These are phyloP conservation scores for Cyberlindnera maritima DNA, from an alignment of 805 yeast genomes.

Conservation along the genomic window DNA sequence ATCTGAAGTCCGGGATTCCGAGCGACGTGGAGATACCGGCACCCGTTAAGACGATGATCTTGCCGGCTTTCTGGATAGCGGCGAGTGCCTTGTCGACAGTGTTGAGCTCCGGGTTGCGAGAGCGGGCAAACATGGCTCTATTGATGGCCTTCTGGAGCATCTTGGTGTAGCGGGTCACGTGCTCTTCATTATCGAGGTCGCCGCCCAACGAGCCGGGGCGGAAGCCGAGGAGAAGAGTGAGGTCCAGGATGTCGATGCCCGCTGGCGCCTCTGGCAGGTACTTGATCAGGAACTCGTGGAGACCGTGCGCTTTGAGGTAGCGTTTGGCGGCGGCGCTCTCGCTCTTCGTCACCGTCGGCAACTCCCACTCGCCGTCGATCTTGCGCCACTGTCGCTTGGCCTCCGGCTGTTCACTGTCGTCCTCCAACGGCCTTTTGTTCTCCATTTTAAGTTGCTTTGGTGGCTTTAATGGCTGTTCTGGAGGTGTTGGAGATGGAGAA, in stretches of 20 bases:
- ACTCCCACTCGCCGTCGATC: slow-evolving; percentile 33
- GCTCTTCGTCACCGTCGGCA: slow-evolving; percentile 40
- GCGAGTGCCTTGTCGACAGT: slow-evolving; percentile 58
- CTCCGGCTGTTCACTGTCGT: neutral
- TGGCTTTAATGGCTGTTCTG: neutral
- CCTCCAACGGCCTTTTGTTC: slow-evolving; percentile 3
- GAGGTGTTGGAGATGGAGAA: neutral
- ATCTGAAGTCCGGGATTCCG: slow-evolving; percentile 92
- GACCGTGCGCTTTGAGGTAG: slow-evolving; percentile 59
- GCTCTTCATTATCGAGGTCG: slow-evolving; percentile 41
- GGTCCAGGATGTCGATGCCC: slow-evolving; percentile 51
- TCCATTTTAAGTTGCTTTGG: neutral
- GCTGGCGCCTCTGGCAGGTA: slow-evolving; percentile 62
- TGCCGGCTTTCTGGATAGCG: slow-evolving; percentile 52
- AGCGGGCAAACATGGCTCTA: slow-evolving; percentile 55
- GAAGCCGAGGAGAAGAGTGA: slow-evolving; percentile 67
- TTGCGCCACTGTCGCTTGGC: slow-evolving; percentile 7
- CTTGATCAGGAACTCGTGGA: slow-evolving; percentile 53
- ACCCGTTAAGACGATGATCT: slow-evolving; percentile 77
- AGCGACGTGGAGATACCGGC: slow-evolving; percentile 90
- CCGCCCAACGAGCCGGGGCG: slow-evolving; percentile 27
- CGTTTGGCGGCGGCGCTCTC: slow-evolving; percentile 46
- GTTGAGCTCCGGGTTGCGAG: slow-evolving; percentile 49
- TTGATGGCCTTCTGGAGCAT: slow-evolving; percentile 63
- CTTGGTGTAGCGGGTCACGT: slow-evolving; percentile 45